Percentiles rank a stretch among this genome's conserved stretches.
Conservation (phyloP, 2,329 filamentous ascomycete species). For the Cryoendolithus antarcticus region DNA sequence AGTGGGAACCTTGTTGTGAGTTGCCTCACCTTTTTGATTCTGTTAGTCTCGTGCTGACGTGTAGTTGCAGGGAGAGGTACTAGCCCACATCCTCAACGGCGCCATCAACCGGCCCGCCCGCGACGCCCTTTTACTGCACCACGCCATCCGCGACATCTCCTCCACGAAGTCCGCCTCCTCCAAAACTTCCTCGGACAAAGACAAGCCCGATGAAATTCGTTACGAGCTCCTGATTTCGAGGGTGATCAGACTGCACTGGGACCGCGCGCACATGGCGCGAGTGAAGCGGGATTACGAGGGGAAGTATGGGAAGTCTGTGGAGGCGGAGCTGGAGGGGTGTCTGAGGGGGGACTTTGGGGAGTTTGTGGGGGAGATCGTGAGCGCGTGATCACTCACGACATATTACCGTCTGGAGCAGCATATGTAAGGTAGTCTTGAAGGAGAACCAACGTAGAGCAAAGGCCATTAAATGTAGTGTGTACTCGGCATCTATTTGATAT, state of each 20-base stretch:
- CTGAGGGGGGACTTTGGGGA: constrained; percentile 53
- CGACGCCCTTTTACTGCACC: constrained; percentile 79
- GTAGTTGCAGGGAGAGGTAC: constrained; percentile 63
- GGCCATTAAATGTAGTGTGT: too few species aligned
- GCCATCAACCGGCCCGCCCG: constrained; percentile 91
- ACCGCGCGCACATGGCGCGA: constrained; percentile 63
- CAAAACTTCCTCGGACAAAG: constrained; percentile 30
- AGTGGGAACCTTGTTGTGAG: constrained; percentile 85
- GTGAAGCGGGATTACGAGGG: constrained; percentile 71
- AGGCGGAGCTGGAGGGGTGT: constrained; percentile 66
- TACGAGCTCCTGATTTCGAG: constrained; percentile 80
- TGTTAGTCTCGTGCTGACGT: not conserved
- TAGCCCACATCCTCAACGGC: constrained; percentile 91
- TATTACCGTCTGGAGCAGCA: too few species aligned
- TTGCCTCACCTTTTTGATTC: constrained; percentile 19
- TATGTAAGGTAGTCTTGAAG: too few species aligned
- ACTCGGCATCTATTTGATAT: too few species aligned
- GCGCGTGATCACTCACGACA: too few species aligned
- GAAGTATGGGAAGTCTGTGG: constrained; percentile 62
- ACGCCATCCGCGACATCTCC: constrained; percentile 57
- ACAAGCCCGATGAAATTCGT: constrained; percentile 41
- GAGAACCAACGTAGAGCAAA: too few species aligned
- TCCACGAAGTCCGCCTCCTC: constrained; percentile 38
- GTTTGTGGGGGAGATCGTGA: constrained; percentile 21
- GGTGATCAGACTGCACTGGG: constrained; percentile 86